Evolutionary conservation across 2,329 filamentous ascomycete genomes (phyloP), one percentile per base, ranked within the genome.

Genomic region (Colletotrichum musicola): DNA sequence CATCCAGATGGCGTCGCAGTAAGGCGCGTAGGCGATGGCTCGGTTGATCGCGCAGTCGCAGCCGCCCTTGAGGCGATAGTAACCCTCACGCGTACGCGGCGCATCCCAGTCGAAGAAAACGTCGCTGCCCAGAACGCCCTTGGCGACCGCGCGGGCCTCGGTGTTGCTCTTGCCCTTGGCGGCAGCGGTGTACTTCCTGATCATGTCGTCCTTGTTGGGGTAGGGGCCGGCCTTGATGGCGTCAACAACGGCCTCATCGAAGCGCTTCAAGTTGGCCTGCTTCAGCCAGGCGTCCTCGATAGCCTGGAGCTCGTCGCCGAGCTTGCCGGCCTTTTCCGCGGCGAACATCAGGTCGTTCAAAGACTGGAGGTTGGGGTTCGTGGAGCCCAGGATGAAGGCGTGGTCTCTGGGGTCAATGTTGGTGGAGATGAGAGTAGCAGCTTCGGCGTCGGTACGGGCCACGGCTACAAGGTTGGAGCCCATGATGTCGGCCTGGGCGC

Each of bases 1-100:
- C 96, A 99, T 99, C 96, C 96, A 99, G 81, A 99, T 97, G 79
- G 97, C 90, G 77, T 98, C 95, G 71, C 92, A 92, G 83, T 97
- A 97, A 2, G 96, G 95, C 0, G 93, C 95, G 78, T 97, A 98
- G 6, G 95, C 94, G 67, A 97, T 84, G 40, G 95, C 95, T 55
- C 95, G 90, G 86, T 96, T 97, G 79, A 98, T 85, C 69, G 95
- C 94, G 80, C 93, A 97, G 80, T 94, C 91, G 76, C 93, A 97
- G 68, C 96, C 96, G 69, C 96, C 96, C 81, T 93, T 88, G 79
- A 98, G 92, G 71, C 96, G 88, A 86, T 97, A 98, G 88, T 92
- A 99, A 13, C 96, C 96, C 84, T 99, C 96, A 62, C 96, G 88
- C 20, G 96, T 98, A 70, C 96, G 87, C 22, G 96, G 91, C n/a